Percentiles rank a stretch among this genome's conserved stretches.
Evolutionary conservation across 495 filamentous ascomycete species (phyloP).

Genomic region (Neurospora discreta): DNA sequence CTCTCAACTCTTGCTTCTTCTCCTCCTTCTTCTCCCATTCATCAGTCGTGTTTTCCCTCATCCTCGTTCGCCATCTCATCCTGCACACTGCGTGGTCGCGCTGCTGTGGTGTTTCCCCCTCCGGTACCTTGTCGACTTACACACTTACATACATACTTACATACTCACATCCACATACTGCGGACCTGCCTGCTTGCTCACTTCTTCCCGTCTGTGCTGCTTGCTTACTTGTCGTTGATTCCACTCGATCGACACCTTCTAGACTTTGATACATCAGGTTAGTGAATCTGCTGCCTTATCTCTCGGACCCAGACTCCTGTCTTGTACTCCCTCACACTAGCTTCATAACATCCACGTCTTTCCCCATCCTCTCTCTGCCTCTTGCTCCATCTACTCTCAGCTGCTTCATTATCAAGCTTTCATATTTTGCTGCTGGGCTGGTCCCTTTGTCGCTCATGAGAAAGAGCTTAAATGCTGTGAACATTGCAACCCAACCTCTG

Average conservation of each 20-base stretch:
- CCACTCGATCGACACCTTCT: conserved; percentile 24
- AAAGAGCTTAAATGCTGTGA: conserved; percentile 19
- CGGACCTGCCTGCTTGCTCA: conserved; percentile 4
- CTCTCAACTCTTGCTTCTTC: conserved; percentile 8
- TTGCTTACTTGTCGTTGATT: conserved; percentile 3
- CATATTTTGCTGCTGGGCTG: conserved; percentile 17
- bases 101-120: conserved; percentile 21
- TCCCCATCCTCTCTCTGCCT: conserved; percentile 3
- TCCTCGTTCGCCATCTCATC: conserved; percentile 17
- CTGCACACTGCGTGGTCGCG: conserved; percentile 24
- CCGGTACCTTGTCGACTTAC: conserved; percentile 3
- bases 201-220: conserved; percentile 1
- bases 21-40: conserved; percentile 5
- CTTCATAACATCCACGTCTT: conserved; percentile 17
- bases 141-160: background rate
- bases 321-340: conserved; percentile 12
- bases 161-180: conserved; percentile 5
- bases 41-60: conserved; percentile 1
- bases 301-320: background rate
- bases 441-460: conserved; percentile 20
- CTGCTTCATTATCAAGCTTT: background rate
- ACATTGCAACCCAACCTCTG: conserved; percentile 18
- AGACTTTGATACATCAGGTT: conserved; percentile 29
- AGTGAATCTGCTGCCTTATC: conserved; percentile 22
- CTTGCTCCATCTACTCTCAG: background rate